Conservation (phyloP, 2,329 filamentous ascomycete genomes). For the Aspergillus pseudotamarii region DNA sequence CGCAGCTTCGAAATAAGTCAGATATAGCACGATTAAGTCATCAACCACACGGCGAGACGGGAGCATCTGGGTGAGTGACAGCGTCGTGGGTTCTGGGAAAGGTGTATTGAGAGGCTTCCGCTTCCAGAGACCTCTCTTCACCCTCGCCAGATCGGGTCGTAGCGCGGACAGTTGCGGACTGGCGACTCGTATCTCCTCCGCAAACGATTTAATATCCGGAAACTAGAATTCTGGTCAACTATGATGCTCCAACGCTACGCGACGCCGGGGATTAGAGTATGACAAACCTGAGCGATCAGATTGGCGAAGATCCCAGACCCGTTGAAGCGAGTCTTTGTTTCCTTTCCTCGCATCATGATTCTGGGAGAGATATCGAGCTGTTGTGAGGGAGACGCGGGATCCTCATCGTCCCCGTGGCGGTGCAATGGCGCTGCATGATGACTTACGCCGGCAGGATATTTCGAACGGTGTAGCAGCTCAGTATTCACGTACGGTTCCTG, state of each 20-base stretch:
- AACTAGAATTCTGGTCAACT: slow-evolving; percentile 35
- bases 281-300: slow-evolving; percentile 41
- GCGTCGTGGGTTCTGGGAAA: slow-evolving; percentile 32
- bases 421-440: slow-evolving; percentile 16
- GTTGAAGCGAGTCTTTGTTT: slow-evolving; percentile 45
- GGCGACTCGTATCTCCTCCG: slow-evolving; percentile 40
- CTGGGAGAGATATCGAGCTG: slow-evolving; percentile 36
- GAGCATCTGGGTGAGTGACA: slow-evolving; percentile 35
- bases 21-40: slow-evolving; percentile 41
- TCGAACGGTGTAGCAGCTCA: slow-evolving; percentile 32
- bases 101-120: slow-evolving; percentile 31
- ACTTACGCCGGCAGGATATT: slow-evolving; percentile 16
- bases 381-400: slow-evolving; percentile 32
- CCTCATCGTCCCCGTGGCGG: slow-evolving; percentile 22
- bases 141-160: slow-evolving; percentile 35
- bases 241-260: background rate
- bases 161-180: slow-evolving; percentile 39
- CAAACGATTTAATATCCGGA: slow-evolving; percentile 39
- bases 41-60: slow-evolving; percentile 40
- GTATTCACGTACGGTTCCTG: slow-evolving; percentile 34
- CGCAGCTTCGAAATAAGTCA: slow-evolving; percentile 43
- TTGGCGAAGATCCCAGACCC: slow-evolving; percentile 45
- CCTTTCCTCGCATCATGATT: slow-evolving; percentile 41
- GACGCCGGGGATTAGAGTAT: background rate
- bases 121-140: slow-evolving; percentile 37